phyloP scores from a whole-genome alignment of 2,329 filamentous ascomycete species.

The Xylariaceae sp. region DNA sequence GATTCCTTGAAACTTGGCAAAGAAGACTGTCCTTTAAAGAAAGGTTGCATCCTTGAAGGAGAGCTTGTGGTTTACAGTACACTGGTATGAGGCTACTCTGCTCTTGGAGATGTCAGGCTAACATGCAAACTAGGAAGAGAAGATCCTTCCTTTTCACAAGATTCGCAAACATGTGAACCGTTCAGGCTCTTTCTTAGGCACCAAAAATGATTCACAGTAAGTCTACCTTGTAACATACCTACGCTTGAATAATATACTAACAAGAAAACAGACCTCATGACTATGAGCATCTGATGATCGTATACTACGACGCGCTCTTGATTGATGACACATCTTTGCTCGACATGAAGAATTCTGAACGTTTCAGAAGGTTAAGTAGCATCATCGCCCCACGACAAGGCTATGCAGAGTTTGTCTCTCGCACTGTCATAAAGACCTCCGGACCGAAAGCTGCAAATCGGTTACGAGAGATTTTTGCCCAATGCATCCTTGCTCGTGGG shows the following conservation, averaged over 20 bases:
- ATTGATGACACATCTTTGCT: slow-evolving; percentile 54
- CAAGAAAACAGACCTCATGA: slow-evolving; percentile 40
- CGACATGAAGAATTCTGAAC: slow-evolving; percentile 52
- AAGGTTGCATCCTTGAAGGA: slow-evolving; percentile 75
- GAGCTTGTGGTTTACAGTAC: slow-evolving; percentile 80
- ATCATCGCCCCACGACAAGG: slow-evolving; percentile 55
- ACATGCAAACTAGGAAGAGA: slow-evolving; percentile 42
- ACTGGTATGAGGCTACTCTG: slow-evolving; percentile 35
- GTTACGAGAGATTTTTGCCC: slow-evolving; percentile 64
- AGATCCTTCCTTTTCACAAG: slow-evolving; percentile 74
- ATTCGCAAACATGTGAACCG: slow-evolving; percentile 77
- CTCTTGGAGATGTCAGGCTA: neutral
- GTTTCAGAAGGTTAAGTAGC: slow-evolving; percentile 57
- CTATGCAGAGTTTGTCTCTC: slow-evolving; percentile 59
- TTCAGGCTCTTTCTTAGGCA: slow-evolving; percentile 68
- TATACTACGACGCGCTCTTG: slow-evolving; percentile 59
- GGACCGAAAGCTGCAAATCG: slow-evolving; percentile 51
- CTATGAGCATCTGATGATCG: slow-evolving; percentile 59
- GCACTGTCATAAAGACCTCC: slow-evolving; percentile 62
- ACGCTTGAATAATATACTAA: slow-evolving; percentile 8
- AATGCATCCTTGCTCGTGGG: slow-evolving; percentile 61
- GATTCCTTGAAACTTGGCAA: slow-evolving; percentile 62
- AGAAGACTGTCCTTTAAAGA: slow-evolving; percentile 55
- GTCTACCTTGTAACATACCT: slow-evolving; percentile 22
- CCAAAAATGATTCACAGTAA: slow-evolving; percentile 65